Evolutionary conservation across 176 grass and related monocot genomes (phyloP), one percentile per base, ranked within the genome.

Genomic region (Ampelocalamus luodianensis): DNA sequence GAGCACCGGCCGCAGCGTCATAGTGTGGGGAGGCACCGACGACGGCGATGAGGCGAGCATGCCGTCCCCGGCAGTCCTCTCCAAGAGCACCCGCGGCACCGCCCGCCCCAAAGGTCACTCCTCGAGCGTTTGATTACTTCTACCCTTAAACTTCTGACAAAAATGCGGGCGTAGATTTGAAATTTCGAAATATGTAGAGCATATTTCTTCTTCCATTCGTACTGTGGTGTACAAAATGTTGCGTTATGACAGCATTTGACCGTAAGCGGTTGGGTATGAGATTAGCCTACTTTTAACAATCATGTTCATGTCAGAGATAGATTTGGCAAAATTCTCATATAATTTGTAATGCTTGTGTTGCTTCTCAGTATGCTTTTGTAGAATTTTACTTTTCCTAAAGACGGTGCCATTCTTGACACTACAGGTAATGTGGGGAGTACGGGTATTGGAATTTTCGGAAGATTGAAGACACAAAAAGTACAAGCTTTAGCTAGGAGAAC

Each of bases 381-480:
- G 46, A 32, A 39, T 39, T 53, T 10, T 56, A 4, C 39, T 24
- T 85, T 29, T 63, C 1, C 69, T 80, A 72, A 82, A 72, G 12
- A 61, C 46, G 77, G 37, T 49, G 36, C 54, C 36, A 6, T 65
- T 72, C 87, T 83, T 79, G 8, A 74, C 85, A 79, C 77, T 64
- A 5, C 83, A 90, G 94, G 80, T 77, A 76, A 17, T 7, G 62
- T 43, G 46, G 60, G 5, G 10, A 71, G 49, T 71, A 26, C 77
- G 43, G 63, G 77, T 20, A 53, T 84, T 7, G 83, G 87, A 63
- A 88, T 86, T 79, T 95, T 98, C 8, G 76, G 87, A 6, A 91
- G 87, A 78, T 73, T 98, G 0, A 95, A 98, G 90, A 85, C 85
- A 0, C 90, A 92, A 65, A 92, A 97, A 79, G 77, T 94, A 54